Evolutionary conservation across 352 stramenopile genomes (phyloP).

Genomic region (Globisporangium perplexum): DNA sequence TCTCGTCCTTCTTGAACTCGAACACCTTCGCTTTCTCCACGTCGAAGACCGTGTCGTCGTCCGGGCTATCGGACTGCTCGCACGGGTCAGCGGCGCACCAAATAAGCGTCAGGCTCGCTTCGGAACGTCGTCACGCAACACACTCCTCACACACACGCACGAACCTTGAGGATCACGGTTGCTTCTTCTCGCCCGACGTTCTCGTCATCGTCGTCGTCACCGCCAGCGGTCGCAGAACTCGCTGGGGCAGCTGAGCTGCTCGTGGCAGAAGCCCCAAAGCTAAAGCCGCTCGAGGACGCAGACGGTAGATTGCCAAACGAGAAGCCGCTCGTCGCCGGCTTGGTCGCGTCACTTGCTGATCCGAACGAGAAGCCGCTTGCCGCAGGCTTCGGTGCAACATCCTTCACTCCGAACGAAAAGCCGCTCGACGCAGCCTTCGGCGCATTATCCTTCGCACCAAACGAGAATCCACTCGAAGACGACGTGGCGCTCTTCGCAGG

Average conservation of each 20-base stretch:
- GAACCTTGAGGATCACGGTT: constrained; percentile 85
- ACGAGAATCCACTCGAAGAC: no score
- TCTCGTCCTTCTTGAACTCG: constrained; percentile 86
- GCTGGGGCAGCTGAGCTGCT: constrained; percentile 13
- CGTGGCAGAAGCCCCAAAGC: constrained; percentile 12
- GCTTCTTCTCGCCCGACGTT: constrained; percentile 77
- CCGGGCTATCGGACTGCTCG: constrained; percentile 46
- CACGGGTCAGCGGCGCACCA: not conserved
- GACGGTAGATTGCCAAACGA: constrained; percentile 1
- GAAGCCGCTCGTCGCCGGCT: not conserved
- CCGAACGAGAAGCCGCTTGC: constrained; percentile 17
- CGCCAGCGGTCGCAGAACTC: not conserved
- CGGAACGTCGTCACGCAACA: not conserved
- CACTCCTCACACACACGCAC: not conserved
- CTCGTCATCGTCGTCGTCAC: constrained; percentile 67
- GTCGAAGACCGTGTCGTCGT: constrained; percentile 76
- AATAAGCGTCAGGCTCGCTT: no score
- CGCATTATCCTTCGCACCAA: constrained; percentile 1
- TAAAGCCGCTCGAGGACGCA: constrained; percentile 12
- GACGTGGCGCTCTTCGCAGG: not conserved
- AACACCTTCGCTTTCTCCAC: constrained; percentile 74
- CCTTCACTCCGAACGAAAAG: constrained; percentile 10
- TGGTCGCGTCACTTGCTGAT: not conserved
- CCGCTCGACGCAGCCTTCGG: not conserved
- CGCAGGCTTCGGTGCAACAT: not conserved